Base-by-base conservation (phyloP, 2,329 filamentous ascomycete genomes). In the Samsoniella hepiali region DNA sequence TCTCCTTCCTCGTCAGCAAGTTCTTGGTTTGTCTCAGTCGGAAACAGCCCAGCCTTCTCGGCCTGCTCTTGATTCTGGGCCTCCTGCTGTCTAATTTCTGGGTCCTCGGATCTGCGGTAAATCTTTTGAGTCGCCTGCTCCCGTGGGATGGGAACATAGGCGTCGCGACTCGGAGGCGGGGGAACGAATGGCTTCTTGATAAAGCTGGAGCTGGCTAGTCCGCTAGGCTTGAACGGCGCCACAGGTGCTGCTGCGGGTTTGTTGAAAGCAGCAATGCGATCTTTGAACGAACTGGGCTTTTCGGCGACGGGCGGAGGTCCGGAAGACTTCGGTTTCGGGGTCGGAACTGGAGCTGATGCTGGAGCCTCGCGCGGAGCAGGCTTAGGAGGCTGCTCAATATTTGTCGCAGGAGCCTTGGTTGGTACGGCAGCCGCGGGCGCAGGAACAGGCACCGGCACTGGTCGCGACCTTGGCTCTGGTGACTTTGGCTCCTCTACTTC, bases 151-250 rank as follows among this genome's bases (percentile, higher is more conserved):
- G 95, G 91, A 10, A 99, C 84, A 71, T 91, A 99, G 31, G 94
- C 90, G 78, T 97, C 90, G 68, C 92, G 90, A 75, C 93, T 97
- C 0, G 95, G 95, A 22, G 95, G 95, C 58, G 95, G 93, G 3
- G 95, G 91, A 63, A 99, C 93, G 71, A 97, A 99, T 0, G 94
- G 93, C 77, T 98, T 98, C 82, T 94, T 97, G 76, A 99, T 88
- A 72, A 98, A 98, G 60, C 83, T 83, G 66, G 83, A 82, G 55
- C 84, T 80, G 64, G 85, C 81, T 40, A 89, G 77, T 2, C 86
- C 86, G 65, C 84, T 82, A 27, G 93, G 91, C 73, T 96, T 96
- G 78, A 96, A 94, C 1, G 95, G 95, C n/a, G 92, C 86, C 65
- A 95, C 81, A 9, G 95, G 95, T 3, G 93, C 87, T 6, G 93